Percentiles rank a stretch among this genome's conserved stretches.
Conservation (phyloP, 352 stramenopile species). For the Phytophthora capsici region DNA sequence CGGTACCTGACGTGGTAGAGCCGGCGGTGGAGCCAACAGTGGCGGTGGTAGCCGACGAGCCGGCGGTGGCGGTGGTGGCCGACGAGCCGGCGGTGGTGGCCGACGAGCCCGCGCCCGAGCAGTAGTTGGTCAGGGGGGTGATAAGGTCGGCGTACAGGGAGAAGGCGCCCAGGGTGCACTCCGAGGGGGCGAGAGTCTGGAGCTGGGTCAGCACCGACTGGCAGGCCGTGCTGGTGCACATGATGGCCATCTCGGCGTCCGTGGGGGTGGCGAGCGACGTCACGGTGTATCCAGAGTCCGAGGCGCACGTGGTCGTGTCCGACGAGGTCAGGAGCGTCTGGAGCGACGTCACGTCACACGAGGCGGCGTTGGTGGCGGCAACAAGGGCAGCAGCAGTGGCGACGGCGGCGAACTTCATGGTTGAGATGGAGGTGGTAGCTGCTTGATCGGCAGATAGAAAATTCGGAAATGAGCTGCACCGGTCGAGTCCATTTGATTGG, state of each 20-base stretch:
- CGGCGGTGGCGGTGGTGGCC: constrained; percentile 7
- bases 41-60: constrained; percentile 7
- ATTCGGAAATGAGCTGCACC: constrained; percentile 33
- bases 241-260: constrained; percentile 30
- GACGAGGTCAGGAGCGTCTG: constrained; percentile 25
- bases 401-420: constrained; percentile 41
- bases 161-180: constrained; percentile 43
- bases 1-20: constrained; percentile 15
- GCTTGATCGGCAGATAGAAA: constrained; percentile 34
- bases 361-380: constrained; percentile 31
- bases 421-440: constrained; percentile 16
- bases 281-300: constrained; percentile 40
- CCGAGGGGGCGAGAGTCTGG: constrained; percentile 27
- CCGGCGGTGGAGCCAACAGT: constrained; percentile 12
- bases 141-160: constrained; percentile 43
- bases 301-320: constrained; percentile 32
- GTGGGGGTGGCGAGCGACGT: constrained; percentile 40
- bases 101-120: constrained; percentile 19
- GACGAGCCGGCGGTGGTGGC: constrained; percentile 16
- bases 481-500: too few relatives aligned
- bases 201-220: constrained; percentile 36
- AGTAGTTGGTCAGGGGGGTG: constrained; percentile 29
- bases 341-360: constrained; percentile 39
- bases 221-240: constrained; percentile 42
- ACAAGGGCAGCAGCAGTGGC: constrained; percentile 20